Base-by-base conservation (phyloP, 73 alveolate genomes). In the Paramecium bursaria region DNA sequence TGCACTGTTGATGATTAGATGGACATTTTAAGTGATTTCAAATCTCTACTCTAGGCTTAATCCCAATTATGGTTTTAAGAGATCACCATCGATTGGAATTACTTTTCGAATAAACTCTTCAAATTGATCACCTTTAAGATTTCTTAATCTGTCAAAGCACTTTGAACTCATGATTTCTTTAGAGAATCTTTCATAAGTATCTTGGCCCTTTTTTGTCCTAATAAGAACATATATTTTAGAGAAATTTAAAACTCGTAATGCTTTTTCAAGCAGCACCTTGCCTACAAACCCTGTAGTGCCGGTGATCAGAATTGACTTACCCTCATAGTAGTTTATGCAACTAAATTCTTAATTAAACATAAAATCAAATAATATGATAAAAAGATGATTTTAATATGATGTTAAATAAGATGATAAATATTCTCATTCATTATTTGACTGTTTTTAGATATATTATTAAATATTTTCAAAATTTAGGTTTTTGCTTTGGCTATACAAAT, bases 211-310 rank as follows among this genome's bases (percentile, higher is more conserved):
- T 48, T 74, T 90, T 21, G 91, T 74, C 27, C 93, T 75, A 6
- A 92, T 86, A 35, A 87, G 85, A 10, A 90, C 79, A 76, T 82
- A 92, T 27, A 92, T 75, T 44, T 75, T 46, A 55, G 87, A 55
- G 23, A 92, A 87, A 7, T 94, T 90, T 11, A 92, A 77, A 15
- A 91, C 61, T 75, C 93, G 80, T 48, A 91, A 55, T n/a, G 88
- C 31, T 76, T 91, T 91, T 80, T 93, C 98, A 14, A 91, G 87
- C 6, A 91, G 21, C 23, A 91, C 98, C 75, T 93, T 93, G 48
- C 96, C 98, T 23, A 93, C 90, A 86, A 93, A 93, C n/a, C 98
- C 98, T 19, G 89, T 79, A 10, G 52, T 48, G 15, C 89, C 89
- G 14, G 89, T 53, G 21, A 79, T 21, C n/a, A 79, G 46, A 17